phyloP scores from a whole-genome alignment of 1,139 yeast genomes.

The Pichia sp. region DNA sequence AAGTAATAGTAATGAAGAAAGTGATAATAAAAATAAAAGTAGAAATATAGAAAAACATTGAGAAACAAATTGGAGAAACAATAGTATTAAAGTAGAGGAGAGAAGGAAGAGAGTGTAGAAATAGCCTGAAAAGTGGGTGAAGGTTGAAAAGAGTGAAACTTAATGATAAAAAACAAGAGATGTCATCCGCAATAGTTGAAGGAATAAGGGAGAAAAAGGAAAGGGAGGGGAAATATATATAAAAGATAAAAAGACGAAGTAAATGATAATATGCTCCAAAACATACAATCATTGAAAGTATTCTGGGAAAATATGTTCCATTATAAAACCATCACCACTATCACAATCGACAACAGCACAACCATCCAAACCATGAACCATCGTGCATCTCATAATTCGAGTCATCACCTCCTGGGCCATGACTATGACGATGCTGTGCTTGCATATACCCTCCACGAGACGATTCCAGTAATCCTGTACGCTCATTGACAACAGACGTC shows the following conservation, averaged over 20 bases:
- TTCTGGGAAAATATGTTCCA: too few species aligned
- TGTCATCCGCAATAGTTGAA: background rate
- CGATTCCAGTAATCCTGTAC: conserved; percentile 9
- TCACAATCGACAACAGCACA: conserved; percentile 14
- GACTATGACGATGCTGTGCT: background rate
- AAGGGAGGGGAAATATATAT: background rate
- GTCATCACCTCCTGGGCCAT: conserved; percentile 3
- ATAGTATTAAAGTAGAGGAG: background rate
- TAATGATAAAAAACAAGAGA: background rate
- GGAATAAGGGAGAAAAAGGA: background rate
- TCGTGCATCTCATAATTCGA: background rate
- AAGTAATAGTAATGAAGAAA: background rate
- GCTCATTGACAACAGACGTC: conserved; percentile 9
- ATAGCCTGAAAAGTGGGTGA: background rate
- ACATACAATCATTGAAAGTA: background rate
- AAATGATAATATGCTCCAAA: background rate
- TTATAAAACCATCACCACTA: background rate
- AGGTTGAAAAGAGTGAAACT: background rate
- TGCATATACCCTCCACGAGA: conserved; percentile 3
- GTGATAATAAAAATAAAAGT: background rate
- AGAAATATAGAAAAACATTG: background rate
- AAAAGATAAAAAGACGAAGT: background rate
- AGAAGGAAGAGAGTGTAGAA: background rate
- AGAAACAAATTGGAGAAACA: background rate
- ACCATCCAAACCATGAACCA: conserved; percentile 10